Percentiles rank a stretch among this genome's conserved stretches.
phyloP scores from a whole-genome alignment of 306 rosid genomes.

The Cucurbita moschata region DNA sequence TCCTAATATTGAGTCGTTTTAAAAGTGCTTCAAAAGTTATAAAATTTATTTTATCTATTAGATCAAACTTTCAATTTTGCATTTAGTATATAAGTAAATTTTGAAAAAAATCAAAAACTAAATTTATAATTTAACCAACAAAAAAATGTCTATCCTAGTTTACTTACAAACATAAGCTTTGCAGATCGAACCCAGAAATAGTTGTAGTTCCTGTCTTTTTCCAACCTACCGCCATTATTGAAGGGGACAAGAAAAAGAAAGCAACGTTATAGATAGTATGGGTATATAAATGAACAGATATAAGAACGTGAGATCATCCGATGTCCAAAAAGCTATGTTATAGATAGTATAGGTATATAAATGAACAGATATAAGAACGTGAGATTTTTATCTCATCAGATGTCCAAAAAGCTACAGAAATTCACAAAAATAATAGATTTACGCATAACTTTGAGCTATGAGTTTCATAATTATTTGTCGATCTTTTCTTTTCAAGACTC shows the following conservation, averaged over 20 bases:
- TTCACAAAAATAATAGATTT: too few species aligned
- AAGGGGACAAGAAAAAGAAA: conserved; percentile 2
- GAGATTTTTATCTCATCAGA: background rate
- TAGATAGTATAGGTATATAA: background rate
- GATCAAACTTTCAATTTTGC: too few species aligned
- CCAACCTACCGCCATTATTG: conserved; percentile 37
- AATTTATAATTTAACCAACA: too few species aligned
- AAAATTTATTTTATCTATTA: too few species aligned
- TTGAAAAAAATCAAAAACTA: too few species aligned
- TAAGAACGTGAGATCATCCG: background rate
- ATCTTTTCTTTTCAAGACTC: too few species aligned
- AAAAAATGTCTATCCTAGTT: background rate
- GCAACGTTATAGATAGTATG: background rate
- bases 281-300: background rate
- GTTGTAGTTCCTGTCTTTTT: conserved; percentile 53
- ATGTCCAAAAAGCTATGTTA: background rate
- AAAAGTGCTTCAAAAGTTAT: too few species aligned
- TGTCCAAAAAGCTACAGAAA: background rate
- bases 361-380: background rate
- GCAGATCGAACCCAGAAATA: conserved; percentile 56
- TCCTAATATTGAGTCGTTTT: too few species aligned
- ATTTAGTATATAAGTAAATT: too few species aligned
- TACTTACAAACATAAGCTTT: conserved; percentile 69
- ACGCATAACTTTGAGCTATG: background rate
- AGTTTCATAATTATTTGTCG: too few species aligned